A percentile compares a stretch with the other conserved stretches of the same genome.
Conservation (phyloP, 106 monocot species). For the Vanilla planifolia region DNA sequence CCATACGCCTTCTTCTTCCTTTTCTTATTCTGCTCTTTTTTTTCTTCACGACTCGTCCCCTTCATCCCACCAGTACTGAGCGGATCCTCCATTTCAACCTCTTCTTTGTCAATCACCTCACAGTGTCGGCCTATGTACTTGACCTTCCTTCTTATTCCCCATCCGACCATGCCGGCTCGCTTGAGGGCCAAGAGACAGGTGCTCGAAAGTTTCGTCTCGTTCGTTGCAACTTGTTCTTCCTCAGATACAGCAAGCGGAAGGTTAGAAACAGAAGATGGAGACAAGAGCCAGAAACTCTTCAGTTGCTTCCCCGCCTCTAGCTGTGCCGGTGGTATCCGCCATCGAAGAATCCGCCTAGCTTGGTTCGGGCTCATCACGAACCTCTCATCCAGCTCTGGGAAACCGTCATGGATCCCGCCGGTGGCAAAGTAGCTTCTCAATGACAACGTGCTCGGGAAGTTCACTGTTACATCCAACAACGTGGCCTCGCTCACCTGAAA, state of each 20-base stretch:
- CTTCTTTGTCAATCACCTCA: constrained; percentile 3
- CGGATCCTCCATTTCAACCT: constrained; percentile 7
- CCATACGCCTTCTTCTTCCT: not conserved
- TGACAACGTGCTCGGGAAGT: constrained; percentile 63
- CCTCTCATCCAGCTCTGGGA: constrained; percentile 81
- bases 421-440: constrained; percentile 50
- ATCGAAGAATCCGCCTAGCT: constrained; percentile 45
- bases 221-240: not conserved
- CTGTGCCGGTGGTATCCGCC: constrained; percentile 27
- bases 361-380: constrained; percentile 83
- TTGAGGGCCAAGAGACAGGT: constrained; percentile 27
- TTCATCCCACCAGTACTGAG: constrained; percentile 14
- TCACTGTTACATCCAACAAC: constrained; percentile 52
- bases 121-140: constrained; percentile 41
- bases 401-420: not conserved
- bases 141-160: constrained; percentile 65
- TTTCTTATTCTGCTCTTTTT: constrained; percentile 22
- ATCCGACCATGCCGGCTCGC: constrained; percentile 20
- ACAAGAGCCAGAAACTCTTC: constrained; percentile 68
- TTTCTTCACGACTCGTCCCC: constrained; percentile 1
- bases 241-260: not conserved
- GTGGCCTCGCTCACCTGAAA: constrained; percentile 56
- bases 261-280: not conserved
- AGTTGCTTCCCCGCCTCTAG: constrained; percentile 24
- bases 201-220: no score